Conservation (phyloP, 2,329 filamentous ascomycete genomes). For the Fusarium praegraminearum region DNA sequence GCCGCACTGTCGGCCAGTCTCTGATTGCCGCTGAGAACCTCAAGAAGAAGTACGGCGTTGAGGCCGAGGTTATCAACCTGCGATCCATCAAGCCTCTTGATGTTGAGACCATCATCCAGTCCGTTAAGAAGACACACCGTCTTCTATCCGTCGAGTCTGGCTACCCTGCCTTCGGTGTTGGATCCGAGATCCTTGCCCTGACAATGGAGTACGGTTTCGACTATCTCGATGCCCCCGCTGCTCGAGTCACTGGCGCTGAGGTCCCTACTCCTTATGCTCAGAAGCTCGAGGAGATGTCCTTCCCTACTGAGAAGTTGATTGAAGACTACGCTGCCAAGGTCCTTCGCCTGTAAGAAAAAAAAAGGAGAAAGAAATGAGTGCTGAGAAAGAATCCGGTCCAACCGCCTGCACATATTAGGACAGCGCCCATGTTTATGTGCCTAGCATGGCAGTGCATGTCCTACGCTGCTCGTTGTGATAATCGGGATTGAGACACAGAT, state of each 20-base stretch:
- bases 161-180: conserved; percentile 94
- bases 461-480: conserved; percentile 32
- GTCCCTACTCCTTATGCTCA: conserved; percentile 96
- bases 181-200: conserved; percentile 91
- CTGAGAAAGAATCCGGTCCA: conserved; percentile 29
- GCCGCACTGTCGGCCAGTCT: conserved; percentile 93
- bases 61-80: conserved; percentile 97
- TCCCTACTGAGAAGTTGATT: conserved; percentile 91
- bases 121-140: conserved; percentile 97
- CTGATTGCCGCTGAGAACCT: conserved; percentile 89
- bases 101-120: conserved; percentile 93
- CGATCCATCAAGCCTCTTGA: conserved; percentile 97
- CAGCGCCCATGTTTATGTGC: conserved; percentile 20
- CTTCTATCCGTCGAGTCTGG: conserved; percentile 94
- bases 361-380: conserved; percentile 49
- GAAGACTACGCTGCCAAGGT: conserved; percentile 90
- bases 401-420: conserved; percentile 23
- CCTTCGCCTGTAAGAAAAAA: conserved; percentile 72
- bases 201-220: conserved; percentile 99
- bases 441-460: conserved; percentile 28
- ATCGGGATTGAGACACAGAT: conserved; percentile 32
- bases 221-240: conserved; percentile 93
- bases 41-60: conserved; percentile 96
- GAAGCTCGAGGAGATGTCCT: conserved; percentile 93
- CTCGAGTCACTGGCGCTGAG: conserved; percentile 95